Evolutionary conservation across 2,329 filamentous ascomycete genomes (phyloP).

Genomic region (Trichoderma koningii): DNA sequence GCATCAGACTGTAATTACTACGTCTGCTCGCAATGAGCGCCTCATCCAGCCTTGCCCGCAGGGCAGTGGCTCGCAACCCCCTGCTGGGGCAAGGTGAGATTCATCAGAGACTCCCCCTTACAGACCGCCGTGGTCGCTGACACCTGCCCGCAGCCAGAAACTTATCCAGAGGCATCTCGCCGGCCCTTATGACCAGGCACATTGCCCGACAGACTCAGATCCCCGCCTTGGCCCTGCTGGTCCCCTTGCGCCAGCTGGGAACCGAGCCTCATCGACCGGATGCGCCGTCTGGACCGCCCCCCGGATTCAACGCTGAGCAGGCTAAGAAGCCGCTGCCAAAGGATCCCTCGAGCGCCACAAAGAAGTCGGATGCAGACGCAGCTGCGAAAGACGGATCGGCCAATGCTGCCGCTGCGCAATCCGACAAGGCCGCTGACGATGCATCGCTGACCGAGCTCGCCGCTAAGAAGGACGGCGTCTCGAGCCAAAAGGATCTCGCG

Average conservation of each 20-base stretch:
- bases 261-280: conserved; percentile 61
- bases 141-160: conserved; percentile 44
- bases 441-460: conserved; percentile 62
- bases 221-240: conserved; percentile 57
- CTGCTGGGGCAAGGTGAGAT: conserved; percentile 52
- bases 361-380: conserved; percentile 36
- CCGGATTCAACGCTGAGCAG: conserved; percentile 86
- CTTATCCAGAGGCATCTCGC: conserved; percentile 51
- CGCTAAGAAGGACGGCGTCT: conserved; percentile 61
- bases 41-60: conserved; percentile 57
- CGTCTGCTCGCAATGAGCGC: conserved; percentile 51
- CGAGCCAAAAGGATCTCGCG: conserved; percentile 60
- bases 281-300: conserved; percentile 68
- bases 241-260: conserved; percentile 58
- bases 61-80: conserved; percentile 56
- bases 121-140: conserved; percentile 12
- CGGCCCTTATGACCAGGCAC: conserved; percentile 51
- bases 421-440: conserved; percentile 44
- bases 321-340: conserved; percentile 80
- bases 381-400: conserved; percentile 32
- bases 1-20: not conserved
- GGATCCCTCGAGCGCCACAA: conserved; percentile 46
- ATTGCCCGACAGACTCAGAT: conserved; percentile 49
- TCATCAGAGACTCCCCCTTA: not conserved
- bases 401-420: conserved; percentile 38